Base-by-base conservation (phyloP, 2,329 filamentous ascomycete genomes). In the Cadophora sp. region DNA sequence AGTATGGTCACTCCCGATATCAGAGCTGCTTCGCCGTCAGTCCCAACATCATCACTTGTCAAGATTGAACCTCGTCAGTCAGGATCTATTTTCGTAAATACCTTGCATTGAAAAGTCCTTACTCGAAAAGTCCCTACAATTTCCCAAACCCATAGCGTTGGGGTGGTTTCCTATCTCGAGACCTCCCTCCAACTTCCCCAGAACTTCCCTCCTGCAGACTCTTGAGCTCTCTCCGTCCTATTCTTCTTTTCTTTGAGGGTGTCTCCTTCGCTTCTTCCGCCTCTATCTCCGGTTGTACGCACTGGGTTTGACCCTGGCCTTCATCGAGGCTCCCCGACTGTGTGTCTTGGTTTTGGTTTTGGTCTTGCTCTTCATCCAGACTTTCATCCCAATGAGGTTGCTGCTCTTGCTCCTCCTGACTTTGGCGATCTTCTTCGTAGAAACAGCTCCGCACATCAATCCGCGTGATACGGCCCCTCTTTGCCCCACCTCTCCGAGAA, bases 161-260 rank as follows among this genome's bases (percentile, higher is more conserved):
- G 7, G 64, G 64, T 41, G 48, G 48, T 16, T 48, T 66, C 20
- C 64, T 66, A 16, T 62, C 43, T 27, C 59, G n/a, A 22, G 24
- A n/a, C 51, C 43, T 43, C 51, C 55, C 51, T 30, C 59, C 16
- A 47, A 5, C 18, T 11, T 36, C 39, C n/a, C 27, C 45, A 8
- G 33, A 33, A 18, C 30, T 51, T 50, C 55, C 55, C 36, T 43
- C 55, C 13, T 58, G 36, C 55, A 58, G 18, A 33, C 20, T 58
- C 7, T 20, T 41, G 55, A 58, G 55, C 18, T 58, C 55, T 24
- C 36, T 20, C 4, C n/a, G 33, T 18, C 55, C 55, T 27, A 58
- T 36, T 43, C 55, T 58, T 43, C 55, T 58, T 24, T 20, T 58
- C 20, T 58, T 58, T 3, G 36, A 14, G 11, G 36, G 3, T 18